Conservation (phyloP, 2,329 filamentous ascomycete species). For the Gnomoniopsis smithogilvyi region DNA sequence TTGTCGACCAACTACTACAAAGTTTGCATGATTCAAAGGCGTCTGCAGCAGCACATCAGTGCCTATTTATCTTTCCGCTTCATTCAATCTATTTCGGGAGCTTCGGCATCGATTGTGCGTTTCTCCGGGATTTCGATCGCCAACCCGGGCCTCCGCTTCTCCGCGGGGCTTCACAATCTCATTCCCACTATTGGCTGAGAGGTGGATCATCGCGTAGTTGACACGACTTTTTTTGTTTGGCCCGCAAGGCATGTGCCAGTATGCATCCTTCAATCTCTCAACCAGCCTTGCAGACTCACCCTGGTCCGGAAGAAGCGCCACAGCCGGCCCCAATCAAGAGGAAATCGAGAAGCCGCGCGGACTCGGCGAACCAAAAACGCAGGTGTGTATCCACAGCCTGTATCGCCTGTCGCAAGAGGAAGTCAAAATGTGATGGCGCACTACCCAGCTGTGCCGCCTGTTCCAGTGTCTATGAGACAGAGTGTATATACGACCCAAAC, state of each 20-base stretch:
- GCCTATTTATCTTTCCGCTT: neutral
- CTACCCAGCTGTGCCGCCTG: constrained; percentile 93
- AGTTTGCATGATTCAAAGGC: too few species aligned
- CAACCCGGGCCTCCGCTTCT: neutral
- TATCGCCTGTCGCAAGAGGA: constrained; percentile 73
- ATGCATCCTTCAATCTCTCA: constrained; percentile 12
- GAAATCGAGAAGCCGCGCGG: constrained; percentile 47
- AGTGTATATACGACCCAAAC: constrained; percentile 93
- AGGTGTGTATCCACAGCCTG: constrained; percentile 83
- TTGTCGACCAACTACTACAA: too few species aligned
- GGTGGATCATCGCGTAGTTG: neutral
- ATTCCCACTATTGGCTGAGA: neutral
- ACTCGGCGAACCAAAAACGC: constrained; percentile 57
- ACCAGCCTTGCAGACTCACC: constrained; percentile 1
- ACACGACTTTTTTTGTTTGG: neutral
- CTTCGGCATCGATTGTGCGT: neutral
- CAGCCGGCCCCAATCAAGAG: constrained; percentile 36
- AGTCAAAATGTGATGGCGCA: constrained; percentile 90
- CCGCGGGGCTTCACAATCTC: neutral
- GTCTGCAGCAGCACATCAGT: too few species aligned
- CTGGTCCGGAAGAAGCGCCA: neutral
- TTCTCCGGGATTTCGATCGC: neutral
- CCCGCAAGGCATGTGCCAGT: constrained; percentile 26
- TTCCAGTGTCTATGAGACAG: constrained; percentile 84
- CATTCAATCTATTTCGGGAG: neutral